phyloP scores from a whole-genome alignment of 192 early-diverging fungal species.

The Coemansia sp. region DNA sequence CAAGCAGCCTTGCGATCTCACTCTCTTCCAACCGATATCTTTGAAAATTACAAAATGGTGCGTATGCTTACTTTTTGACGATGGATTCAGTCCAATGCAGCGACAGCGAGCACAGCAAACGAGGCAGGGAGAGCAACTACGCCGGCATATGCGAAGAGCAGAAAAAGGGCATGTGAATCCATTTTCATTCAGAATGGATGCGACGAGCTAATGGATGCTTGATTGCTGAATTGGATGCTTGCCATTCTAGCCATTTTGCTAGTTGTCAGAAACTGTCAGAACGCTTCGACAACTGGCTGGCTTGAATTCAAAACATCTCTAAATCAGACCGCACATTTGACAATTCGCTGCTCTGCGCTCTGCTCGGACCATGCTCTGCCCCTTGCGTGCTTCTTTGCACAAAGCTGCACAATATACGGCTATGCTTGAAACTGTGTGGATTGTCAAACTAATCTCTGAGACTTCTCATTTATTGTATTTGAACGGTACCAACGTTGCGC shows the following conservation, averaged over 20 bases:
- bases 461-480: background rate
- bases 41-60: conserved; percentile 15
- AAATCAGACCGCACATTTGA: background rate
- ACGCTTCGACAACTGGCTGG: background rate
- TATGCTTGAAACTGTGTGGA: background rate
- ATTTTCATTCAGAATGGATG: conserved; percentile 5
- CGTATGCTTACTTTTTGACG: background rate
- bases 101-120: background rate
- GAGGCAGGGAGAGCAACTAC: background rate
- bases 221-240: background rate
- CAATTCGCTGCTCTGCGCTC: background rate
- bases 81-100: conserved; percentile 5
- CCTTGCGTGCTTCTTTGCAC: background rate
- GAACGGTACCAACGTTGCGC: background rate
- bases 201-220: conserved; percentile 1
- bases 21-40: conserved; percentile 12
- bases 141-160: background rate
- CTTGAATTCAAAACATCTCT: background rate
- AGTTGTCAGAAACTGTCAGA: background rate
- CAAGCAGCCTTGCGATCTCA: background rate
- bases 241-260: background rate
- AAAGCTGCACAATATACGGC: background rate
- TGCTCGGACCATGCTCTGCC: background rate
- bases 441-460: background rate
- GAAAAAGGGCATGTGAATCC: background rate